Evolutionary conservation across 2,329 filamentous ascomycete genomes (phyloP).

Genomic region (Fusarium scirpi): DNA sequence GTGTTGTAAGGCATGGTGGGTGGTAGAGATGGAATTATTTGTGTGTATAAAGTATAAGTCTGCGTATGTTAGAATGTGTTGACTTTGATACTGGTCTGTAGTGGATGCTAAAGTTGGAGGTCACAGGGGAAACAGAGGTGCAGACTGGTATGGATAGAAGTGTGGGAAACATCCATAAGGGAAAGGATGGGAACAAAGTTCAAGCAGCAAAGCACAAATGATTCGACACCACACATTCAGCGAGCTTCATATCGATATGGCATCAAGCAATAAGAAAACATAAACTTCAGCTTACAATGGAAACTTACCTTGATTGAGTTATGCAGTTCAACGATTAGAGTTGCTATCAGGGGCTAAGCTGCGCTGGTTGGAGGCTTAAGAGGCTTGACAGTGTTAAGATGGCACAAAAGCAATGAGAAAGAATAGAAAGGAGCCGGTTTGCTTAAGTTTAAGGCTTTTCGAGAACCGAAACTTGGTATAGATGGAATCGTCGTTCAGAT

Average conservation of each 20-base stretch:
- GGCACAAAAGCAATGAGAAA: not conserved
- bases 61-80: conserved; percentile 10
- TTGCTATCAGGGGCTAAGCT: conserved; percentile 1
- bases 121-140: conserved; percentile 5
- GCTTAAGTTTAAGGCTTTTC: not conserved
- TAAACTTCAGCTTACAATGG: not conserved
- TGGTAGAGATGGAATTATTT: not conserved
- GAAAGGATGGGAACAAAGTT: not conserved
- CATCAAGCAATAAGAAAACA: not conserved
- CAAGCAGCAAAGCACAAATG: not conserved
- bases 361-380: not conserved
- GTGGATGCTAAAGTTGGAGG: not conserved
- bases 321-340: not conserved
- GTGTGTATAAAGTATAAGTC: not conserved
- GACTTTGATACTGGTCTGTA: not conserved
- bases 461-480: not conserved
- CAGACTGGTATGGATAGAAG: not conserved
- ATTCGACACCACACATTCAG: too few species aligned
- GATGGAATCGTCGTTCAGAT: not conserved
- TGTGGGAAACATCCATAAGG: too few species aligned
- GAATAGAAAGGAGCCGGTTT: not conserved
- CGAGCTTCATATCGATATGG: not conserved
- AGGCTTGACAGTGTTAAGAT: too few species aligned
- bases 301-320: conserved; percentile 18
- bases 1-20: conserved; percentile 88